Conservation (phyloP, 1,284 basidiomycete species). For the Ceratobasidium sp. region DNA sequence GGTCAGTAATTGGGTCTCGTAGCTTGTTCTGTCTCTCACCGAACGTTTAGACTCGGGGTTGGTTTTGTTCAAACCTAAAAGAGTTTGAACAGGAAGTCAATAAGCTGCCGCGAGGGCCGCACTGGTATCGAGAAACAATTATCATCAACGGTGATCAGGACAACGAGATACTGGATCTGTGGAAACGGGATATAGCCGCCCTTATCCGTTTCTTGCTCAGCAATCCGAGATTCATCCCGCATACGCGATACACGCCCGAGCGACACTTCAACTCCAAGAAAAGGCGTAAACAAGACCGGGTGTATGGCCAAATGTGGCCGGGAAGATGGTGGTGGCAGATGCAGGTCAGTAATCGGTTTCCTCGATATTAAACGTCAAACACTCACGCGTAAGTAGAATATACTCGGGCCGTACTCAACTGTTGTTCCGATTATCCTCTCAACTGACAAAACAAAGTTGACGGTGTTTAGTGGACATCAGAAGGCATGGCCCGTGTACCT, state of each 20-base stretch:
- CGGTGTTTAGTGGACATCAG: background rate
- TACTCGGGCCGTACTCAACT: background rate
- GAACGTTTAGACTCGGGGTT: background rate
- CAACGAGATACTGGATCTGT: constrained; percentile 55
- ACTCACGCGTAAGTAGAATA: constrained; percentile 15
- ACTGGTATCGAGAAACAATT: constrained; percentile 53
- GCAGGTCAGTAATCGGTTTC: constrained; percentile 23
- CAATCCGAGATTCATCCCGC: constrained; percentile 11
- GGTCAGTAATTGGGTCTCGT: background rate
- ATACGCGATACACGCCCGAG: constrained; percentile 33
- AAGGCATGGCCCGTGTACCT: constrained; percentile 20
- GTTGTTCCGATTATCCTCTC: background rate
- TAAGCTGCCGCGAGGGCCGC: constrained; percentile 50
- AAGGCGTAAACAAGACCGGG: background rate
- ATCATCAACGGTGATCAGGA: constrained; percentile 52
- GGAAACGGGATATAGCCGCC: constrained; percentile 56
- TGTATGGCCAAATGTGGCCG: constrained; percentile 39
- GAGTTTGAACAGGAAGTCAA: constrained; percentile 51
- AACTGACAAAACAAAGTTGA: constrained; percentile 15
- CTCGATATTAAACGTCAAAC: too few relatives aligned
- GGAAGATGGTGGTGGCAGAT: constrained; percentile 45
- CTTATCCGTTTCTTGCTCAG: constrained; percentile 53
- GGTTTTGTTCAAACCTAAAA: constrained; percentile 50
- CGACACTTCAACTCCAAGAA: background rate
- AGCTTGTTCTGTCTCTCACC: background rate